Evolutionary conservation across 805 yeast genomes (phyloP), one percentile per base, ranked within the genome.

Genomic region (Lipomyces spencermartinsiae): DNA sequence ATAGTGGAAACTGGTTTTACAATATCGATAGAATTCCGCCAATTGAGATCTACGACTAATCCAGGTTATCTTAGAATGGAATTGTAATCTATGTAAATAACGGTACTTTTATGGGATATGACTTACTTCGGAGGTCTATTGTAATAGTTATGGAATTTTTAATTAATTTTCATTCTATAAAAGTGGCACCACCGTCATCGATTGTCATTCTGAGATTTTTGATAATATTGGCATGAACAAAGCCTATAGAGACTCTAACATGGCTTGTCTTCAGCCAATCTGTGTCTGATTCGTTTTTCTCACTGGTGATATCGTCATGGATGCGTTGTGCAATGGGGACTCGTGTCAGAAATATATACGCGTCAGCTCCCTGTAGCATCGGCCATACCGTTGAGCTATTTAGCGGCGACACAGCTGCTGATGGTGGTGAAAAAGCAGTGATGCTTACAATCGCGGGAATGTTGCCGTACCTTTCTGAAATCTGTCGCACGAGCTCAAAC

Each of bases 21-120:
- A 92, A 89, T 74, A 89, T 96, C 61, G 99, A 95, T 76, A 87
- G 97, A 75, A 82, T 95, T 34, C 97, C 98, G 4, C 99, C 99
- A 1, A 87, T 95, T 65, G 98, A 95, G 76, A 94, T 95, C 63
- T 95, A 91, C 77, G 94, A 93, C 74, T 92, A 71, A 60, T 25
- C 22, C 33, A 25, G 29, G 22, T 53, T 53, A 53, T 12, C 16
- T 5, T 53, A 25, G 3, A 39, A 31, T n/a, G 56, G 34, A 12
- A 35, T 59, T 55, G 31, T 46, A 25, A 14, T 8, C 22, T 39
- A 37, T 35, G 25, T 59, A 55, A 14, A 57, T 59, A 51, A 34
- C 2, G 31, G 59, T 29, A 37, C 34, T 25, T 25, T 34, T 14
- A 35, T 22, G 33, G 29, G 29, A 49, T 49, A 16, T 49, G 29